Base-by-base conservation (phyloP, 2,329 filamentous ascomycete genomes). In the Davidsoniella australis region DNA sequence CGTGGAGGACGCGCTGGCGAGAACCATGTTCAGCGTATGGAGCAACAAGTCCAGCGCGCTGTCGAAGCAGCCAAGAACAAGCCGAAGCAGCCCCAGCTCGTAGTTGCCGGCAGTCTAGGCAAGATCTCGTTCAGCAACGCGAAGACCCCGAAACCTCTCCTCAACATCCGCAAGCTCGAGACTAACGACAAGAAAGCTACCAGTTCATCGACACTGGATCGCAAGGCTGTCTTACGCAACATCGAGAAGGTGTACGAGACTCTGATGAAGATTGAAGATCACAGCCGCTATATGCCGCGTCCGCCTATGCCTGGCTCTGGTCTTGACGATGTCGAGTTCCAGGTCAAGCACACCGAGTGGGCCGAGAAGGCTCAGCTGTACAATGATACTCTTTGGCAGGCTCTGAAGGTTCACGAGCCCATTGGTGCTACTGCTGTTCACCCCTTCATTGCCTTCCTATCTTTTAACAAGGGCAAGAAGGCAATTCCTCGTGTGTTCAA, bases 101-200 rank as follows among this genome's bases (percentile, higher is more conserved):
- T 96, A 17, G 89, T 98, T 52, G 89, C 95, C 61, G 91, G 91
- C 23, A 95, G 87, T 60, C 68, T 98, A 45, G 91, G 91, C 56
- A 98, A 96, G 69, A 98, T 98, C 51, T 94, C 89, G 0, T 98
- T 96, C 68, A 95, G 89, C 70, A 98, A 98, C 59, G 86, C 91
- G 44, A 98, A 96, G 70, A 94, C 91, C 0, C 91, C 91, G 0
- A 91, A 94, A 64, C 87, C 89, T 14, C 70, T 96, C 51, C 78
- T 98, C 45, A 98, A 93, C 62, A 88, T 98, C 68, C 83, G 88
- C 29, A 72, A 77, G 17, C 88, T 95, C 46, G 79, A 71, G 55
- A 69, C 68, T 39, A 75, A 78, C 41, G 75, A 80, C 50, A 68
- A 66, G 57, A 53, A 58, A 4, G 12, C 51, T 4, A 26, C 29